These are phyloP conservation scores for Cicer yamashitae DNA, from an alignment of 306 rosid species.

Conservation along the genomic window DNA sequence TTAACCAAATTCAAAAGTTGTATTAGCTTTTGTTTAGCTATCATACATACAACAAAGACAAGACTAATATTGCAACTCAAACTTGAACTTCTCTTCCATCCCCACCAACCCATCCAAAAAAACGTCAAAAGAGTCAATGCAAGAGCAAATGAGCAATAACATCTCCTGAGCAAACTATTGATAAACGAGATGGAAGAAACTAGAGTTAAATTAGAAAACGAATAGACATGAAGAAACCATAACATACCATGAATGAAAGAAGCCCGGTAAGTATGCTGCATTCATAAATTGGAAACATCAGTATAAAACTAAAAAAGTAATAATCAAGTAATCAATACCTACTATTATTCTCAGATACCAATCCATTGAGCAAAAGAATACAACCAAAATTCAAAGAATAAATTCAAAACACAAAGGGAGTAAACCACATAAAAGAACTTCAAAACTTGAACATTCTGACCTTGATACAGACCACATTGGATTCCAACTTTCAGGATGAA, in stretches of 20 bases:
- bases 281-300: slow-evolving; percentile 49
- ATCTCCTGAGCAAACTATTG: not conserved
- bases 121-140: not conserved
- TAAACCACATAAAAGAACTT: slow-evolving; percentile 8
- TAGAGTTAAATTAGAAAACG: slow-evolving; percentile 33
- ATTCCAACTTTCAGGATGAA: slow-evolving; percentile 99
- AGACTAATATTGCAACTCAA: not conserved
- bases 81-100: slow-evolving; percentile 18
- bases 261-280: slow-evolving; percentile 99
- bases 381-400: slow-evolving; percentile 24
- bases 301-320: slow-evolving; percentile 31
- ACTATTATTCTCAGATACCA: slow-evolving; percentile 24
- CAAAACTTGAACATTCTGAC: slow-evolving; percentile 53
- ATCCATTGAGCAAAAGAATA: slow-evolving; percentile 29
- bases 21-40: slow-evolving; percentile 15
- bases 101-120: slow-evolving; percentile 1
- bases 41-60: slow-evolving; percentile 4
- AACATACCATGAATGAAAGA: slow-evolving; percentile 88
- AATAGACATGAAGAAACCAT: slow-evolving; percentile 40
- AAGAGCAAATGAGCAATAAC: not conserved
- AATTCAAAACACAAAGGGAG: not conserved
- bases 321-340: slow-evolving; percentile 24
- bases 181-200: not conserved
- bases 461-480: slow-evolving; percentile 99
- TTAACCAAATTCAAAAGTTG: not conserved